These are phyloP conservation scores for Termitomyces sp. DNA, from an alignment of 768 basidiomycete genomes.

Conservation along the genomic window DNA sequence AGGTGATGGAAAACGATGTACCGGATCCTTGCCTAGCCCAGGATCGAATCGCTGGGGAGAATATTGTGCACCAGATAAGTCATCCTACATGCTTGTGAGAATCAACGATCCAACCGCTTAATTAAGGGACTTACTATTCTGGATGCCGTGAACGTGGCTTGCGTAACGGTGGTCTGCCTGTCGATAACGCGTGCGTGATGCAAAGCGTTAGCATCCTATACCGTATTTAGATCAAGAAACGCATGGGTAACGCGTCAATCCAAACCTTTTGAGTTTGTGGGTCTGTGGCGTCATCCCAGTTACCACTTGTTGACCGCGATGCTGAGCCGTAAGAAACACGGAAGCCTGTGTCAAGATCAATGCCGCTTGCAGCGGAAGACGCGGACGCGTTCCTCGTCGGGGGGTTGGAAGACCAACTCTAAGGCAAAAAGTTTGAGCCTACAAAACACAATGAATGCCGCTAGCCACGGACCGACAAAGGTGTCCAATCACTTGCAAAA, in stretches of 20 bases:
- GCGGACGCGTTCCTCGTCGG: constrained; percentile 55
- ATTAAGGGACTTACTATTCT: constrained; percentile 31
- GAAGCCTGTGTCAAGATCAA: constrained; percentile 43
- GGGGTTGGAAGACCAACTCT: constrained; percentile 54
- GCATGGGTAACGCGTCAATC: constrained; percentile 32
- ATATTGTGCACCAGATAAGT: constrained; percentile 40
- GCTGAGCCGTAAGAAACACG: constrained; percentile 31
- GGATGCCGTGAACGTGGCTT: constrained; percentile 31
- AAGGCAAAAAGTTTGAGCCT: constrained; percentile 13
- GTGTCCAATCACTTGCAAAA: constrained; percentile 5
- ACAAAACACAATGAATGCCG: neutral
- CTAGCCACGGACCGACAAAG: constrained; percentile 30
- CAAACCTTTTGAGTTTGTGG: constrained; percentile 47
- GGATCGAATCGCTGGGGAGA: constrained; percentile 52
- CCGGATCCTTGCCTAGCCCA: constrained; percentile 34
- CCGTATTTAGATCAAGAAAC: constrained; percentile 7
- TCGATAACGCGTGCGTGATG: constrained; percentile 36
- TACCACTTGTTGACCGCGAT: constrained; percentile 45
- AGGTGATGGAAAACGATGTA: constrained; percentile 34
- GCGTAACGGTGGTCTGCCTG: constrained; percentile 35
- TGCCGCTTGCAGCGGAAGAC: constrained; percentile 50
- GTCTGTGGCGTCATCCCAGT: constrained; percentile 53
- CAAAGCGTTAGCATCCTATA: constrained; percentile 38
- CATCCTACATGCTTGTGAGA: constrained; percentile 31
- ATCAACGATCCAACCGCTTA: constrained; percentile 1